phyloP scores from a whole-genome alignment of 139 green algal species.

The Picochlorum sp. region DNA sequence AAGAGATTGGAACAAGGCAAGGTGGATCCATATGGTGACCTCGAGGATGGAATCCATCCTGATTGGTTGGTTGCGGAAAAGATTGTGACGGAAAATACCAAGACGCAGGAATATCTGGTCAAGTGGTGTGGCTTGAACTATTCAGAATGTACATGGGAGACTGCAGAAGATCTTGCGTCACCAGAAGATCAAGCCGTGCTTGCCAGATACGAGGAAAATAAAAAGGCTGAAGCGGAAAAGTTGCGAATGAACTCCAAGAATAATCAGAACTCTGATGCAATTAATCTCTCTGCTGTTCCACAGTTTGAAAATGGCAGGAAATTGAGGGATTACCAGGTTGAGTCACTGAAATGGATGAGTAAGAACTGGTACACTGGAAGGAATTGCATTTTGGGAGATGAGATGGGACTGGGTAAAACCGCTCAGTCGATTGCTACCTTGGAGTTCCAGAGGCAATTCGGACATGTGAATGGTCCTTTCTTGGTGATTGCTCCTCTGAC shows the following conservation, averaged over 20 bases:
- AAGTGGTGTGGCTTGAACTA: constrained; percentile 75
- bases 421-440: constrained; percentile 59
- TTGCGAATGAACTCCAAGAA: constrained; percentile 49
- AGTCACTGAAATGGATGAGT: constrained; percentile 66
- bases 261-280: constrained; percentile 20
- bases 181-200: neutral
- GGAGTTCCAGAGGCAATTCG: constrained; percentile 49
- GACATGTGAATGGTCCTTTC: constrained; percentile 58
- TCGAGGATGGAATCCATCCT: constrained; percentile 32
- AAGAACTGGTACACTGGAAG: constrained; percentile 40
- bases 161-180: constrained; percentile 33
- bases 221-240: constrained; percentile 1
- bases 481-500: constrained; percentile 86
- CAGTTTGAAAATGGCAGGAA: constrained; percentile 55
- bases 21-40: constrained; percentile 27
- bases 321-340: constrained; percentile 77
- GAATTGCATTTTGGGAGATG: constrained; percentile 87
- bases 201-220: constrained; percentile 13
- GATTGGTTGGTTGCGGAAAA: constrained; percentile 34
- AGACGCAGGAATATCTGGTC: constrained; percentile 37
- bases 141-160: constrained; percentile 70
- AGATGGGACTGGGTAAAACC: constrained; percentile 95
- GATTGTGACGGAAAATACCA: constrained; percentile 21
- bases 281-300: constrained; percentile 38
- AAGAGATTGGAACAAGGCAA: constrained; percentile 13